phyloP scores from a whole-genome alignment of 2,329 filamentous ascomycete species.

The Calonectria multiphialidica region DNA sequence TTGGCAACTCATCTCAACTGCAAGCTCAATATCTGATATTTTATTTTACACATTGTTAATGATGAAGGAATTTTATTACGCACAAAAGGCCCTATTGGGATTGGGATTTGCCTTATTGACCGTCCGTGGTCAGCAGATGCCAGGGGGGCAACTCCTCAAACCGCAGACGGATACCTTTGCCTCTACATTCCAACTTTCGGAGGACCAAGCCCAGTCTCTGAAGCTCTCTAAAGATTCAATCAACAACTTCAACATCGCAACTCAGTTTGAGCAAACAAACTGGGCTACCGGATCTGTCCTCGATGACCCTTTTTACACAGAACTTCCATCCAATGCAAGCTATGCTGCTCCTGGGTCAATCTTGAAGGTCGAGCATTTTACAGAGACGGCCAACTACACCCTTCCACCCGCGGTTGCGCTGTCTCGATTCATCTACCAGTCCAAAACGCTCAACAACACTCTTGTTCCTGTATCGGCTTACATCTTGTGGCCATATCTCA shows the following conservation, averaged over 20 bases:
- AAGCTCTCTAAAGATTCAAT: not conserved
- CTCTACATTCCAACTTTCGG: not conserved
- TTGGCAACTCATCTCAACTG: too few relatives aligned
- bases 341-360: slow-evolving; percentile 47
- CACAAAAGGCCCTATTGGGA: not conserved
- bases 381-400: slow-evolving; percentile 53
- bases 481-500: slow-evolving; percentile 60
- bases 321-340: not conserved
- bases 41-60: too few relatives aligned
- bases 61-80: not conserved
- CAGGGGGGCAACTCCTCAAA: not conserved
- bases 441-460: slow-evolving; percentile 56
- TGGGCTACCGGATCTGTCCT: slow-evolving; percentile 18
- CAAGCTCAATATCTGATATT: too few relatives aligned
- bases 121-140: not conserved
- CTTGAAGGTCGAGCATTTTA: slow-evolving; percentile 55
- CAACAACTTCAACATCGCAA: slow-evolving; percentile 17
- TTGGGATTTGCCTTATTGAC: not conserved
- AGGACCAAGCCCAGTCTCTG: not conserved
- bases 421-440: slow-evolving; percentile 62
- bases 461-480: slow-evolving; percentile 61
- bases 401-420: slow-evolving; percentile 55
- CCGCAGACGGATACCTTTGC: not conserved
- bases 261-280: slow-evolving; percentile 28
- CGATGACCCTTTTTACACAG: not conserved